phyloP scores from a whole-genome alignment of 176 grass and related monocot genomes.

The Musa beccarii region DNA sequence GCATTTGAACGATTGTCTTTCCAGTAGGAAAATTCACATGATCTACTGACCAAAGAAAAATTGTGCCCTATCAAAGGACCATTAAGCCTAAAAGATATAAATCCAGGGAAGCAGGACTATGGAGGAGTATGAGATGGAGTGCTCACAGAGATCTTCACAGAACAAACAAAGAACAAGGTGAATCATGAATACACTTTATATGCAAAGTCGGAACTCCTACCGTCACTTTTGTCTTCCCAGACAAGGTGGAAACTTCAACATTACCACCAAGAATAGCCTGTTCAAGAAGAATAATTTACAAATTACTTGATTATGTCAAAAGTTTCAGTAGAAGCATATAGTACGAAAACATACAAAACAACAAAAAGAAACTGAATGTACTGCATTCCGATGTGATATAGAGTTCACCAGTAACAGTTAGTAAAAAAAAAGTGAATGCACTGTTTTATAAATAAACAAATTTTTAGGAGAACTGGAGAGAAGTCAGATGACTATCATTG shows the following conservation, averaged over 20 bases:
- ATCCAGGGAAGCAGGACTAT: too few relatives aligned
- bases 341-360: neutral
- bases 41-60: neutral
- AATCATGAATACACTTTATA: slow-evolving; percentile 1
- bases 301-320: neutral
- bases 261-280: slow-evolving; percentile 92
- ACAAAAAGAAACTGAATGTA: neutral
- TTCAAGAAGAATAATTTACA: neutral
- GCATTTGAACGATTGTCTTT: neutral
- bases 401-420: slow-evolving; percentile 7
- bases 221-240: slow-evolving; percentile 69
- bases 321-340: slow-evolving; percentile 1
- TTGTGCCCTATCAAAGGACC: neutral
- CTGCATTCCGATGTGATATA: neutral
- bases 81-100: neutral
- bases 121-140: too few relatives aligned
- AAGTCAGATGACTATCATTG: slow-evolving; percentile 19
- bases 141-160: slow-evolving; percentile 5
- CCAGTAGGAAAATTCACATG: neutral
- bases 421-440: neutral
- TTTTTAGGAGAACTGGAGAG: neutral
- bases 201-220: slow-evolving; percentile 29
- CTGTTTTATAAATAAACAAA: neutral
- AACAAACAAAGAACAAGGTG: slow-evolving; percentile 6
- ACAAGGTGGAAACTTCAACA: slow-evolving; percentile 71